Evolutionary conservation across 1,284 basidiomycete genomes (phyloP).

Genomic region (Thelephora terrestris): DNA sequence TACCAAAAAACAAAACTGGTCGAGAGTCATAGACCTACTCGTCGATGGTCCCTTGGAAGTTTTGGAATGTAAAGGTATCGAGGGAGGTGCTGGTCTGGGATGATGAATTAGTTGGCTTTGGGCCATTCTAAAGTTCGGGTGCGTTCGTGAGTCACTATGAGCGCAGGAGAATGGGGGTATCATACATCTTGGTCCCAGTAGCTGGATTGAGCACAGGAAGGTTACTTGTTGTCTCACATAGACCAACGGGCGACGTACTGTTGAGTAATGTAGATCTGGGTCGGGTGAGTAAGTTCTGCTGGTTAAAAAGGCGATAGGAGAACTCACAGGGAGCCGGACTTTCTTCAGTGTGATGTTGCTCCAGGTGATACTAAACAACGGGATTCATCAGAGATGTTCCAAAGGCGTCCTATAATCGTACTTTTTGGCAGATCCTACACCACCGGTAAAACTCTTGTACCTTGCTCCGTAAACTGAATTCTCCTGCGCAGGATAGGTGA

Average conservation of each 20-base stretch:
- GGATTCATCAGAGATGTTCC: background rate
- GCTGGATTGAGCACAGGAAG: conserved; percentile 19
- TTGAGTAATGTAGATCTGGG: conserved; percentile 51
- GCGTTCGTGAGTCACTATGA: background rate
- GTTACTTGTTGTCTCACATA: background rate
- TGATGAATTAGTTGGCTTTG: conserved; percentile 33
- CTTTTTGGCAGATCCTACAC: conserved; percentile 48
- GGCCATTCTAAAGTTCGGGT: conserved; percentile 19
- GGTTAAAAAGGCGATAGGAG: background rate
- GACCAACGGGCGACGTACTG: conserved; percentile 31
- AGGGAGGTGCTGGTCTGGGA: conserved; percentile 44
- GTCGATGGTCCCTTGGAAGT: conserved; percentile 40
- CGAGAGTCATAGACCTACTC: conserved; percentile 30
- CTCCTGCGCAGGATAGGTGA: conserved; percentile 24
- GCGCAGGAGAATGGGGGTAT: background rate
- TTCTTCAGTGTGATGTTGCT: conserved; percentile 42
- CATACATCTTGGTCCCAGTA: conserved; percentile 50
- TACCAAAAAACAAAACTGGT: background rate
- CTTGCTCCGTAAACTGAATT: conserved; percentile 46
- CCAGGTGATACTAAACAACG: conserved; percentile 40
- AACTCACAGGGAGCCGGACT: conserved; percentile 44
- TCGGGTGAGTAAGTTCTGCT: background rate
- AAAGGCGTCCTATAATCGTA: conserved; percentile 17
- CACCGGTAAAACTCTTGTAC: conserved; percentile 63
- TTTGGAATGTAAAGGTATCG: conserved; percentile 43